Evolutionary conservation across 306 rosid species (phyloP).

Genomic region (Dryas octopetala): DNA sequence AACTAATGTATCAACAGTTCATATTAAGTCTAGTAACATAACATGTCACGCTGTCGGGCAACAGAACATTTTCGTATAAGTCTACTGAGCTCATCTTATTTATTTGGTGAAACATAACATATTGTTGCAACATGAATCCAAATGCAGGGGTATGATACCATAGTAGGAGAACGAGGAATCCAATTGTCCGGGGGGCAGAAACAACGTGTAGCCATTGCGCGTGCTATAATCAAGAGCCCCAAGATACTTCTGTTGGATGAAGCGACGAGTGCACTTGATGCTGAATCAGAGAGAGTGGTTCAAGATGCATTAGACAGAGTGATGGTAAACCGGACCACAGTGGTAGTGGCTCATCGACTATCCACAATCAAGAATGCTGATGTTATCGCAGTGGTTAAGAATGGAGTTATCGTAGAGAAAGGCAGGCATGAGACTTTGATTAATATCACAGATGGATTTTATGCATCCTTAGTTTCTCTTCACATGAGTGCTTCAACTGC

Average conservation of each 20-base stretch:
- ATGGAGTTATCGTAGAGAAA: slow-evolving; percentile 80
- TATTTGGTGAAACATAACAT: too few species aligned
- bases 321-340: slow-evolving; percentile 73
- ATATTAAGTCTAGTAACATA: too few species aligned
- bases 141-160: slow-evolving; percentile 66
- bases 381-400: slow-evolving; percentile 80
- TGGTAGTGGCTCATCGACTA: slow-evolving; percentile 78
- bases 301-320: slow-evolving; percentile 86
- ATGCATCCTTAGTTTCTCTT: slow-evolving; percentile 81
- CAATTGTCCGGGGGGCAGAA: slow-evolving; percentile 89
- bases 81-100: too few species aligned
- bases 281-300: slow-evolving; percentile 82
- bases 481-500: slow-evolving; percentile 55
- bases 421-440: slow-evolving; percentile 72
- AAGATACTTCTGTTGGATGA: slow-evolving; percentile 75
- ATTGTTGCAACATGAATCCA: neutral
- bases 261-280: slow-evolving; percentile 88
- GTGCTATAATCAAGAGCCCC: slow-evolving; percentile 80
- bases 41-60: too few species aligned
- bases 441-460: slow-evolving; percentile 57
- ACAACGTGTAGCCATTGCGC: slow-evolving; percentile 81
- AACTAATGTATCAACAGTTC: too few species aligned
- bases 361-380: slow-evolving; percentile 88
- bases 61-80: too few species aligned
- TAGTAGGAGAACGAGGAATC: slow-evolving; percentile 81